Conservation (phyloP, 2,329 filamentous ascomycete genomes). For the Epichloe sp. region DNA sequence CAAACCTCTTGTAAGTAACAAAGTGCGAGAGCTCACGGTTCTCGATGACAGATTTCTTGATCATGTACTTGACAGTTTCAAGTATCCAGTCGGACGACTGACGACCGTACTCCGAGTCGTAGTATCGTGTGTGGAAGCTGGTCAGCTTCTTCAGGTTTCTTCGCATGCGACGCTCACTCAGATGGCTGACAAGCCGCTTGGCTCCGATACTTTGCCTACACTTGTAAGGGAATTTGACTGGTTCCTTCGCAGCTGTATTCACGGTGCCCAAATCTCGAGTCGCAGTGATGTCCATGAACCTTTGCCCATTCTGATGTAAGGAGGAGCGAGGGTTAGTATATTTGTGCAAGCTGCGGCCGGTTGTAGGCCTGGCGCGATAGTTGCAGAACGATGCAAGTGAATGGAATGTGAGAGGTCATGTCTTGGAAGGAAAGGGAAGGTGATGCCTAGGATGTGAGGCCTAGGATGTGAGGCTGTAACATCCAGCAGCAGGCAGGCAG, state of each 20-base stretch:
- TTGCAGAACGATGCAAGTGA: too few relatives aligned
- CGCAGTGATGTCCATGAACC: conserved; percentile 92
- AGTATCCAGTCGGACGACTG: conserved; percentile 84
- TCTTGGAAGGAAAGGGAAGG: not conserved
- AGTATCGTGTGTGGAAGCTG: conserved; percentile 71
- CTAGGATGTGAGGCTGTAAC: too few relatives aligned
- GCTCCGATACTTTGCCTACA: conserved; percentile 53
- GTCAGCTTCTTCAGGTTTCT: conserved; percentile 67
- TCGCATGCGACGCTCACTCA: conserved; percentile 66
- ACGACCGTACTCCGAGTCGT: conserved; percentile 63
- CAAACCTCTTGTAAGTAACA: conserved; percentile 60
- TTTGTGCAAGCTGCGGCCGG: too few relatives aligned
- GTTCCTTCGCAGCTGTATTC: conserved; percentile 17
- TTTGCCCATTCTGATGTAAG: conserved; percentile 56
- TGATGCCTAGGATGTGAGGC: too few relatives aligned
- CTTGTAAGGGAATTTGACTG: conserved; percentile 52
- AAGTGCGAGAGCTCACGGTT: conserved; percentile 35
- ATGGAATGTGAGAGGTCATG: not conserved
- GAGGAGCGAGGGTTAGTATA: not conserved
- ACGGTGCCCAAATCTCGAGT: conserved; percentile 44
- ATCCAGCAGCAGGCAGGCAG: conserved; percentile 5
- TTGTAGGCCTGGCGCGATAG: too few relatives aligned
- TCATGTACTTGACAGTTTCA: conserved; percentile 56
- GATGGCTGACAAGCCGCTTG: conserved; percentile 48
- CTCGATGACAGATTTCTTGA: conserved; percentile 44